Base-by-base conservation (phyloP, 2,329 filamentous ascomycete genomes). In the Stachybotrys chlorohalonatus region DNA sequence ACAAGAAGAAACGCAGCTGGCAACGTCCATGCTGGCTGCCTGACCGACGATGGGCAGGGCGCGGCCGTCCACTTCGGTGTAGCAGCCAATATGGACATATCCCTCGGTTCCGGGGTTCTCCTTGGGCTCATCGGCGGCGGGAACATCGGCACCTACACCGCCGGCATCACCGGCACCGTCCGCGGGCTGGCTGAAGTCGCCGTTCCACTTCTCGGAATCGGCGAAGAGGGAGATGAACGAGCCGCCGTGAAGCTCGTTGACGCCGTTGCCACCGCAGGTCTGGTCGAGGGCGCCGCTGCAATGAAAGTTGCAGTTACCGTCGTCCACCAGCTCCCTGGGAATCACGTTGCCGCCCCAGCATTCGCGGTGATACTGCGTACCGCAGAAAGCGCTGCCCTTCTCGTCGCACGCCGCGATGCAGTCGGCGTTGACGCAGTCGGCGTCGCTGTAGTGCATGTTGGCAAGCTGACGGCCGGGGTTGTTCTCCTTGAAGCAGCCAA, bases 401-500 rank as follows among this genome's bases (percentile, higher is more conserved):
- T 54, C 61, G 1, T 64, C 66, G 51, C 78, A 81, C 1, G 71
- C 65, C 0, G 64, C 64, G 46, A 81, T 76, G 52, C 78, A 82
- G 58, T 68, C 66, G 30, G 68, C 67, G 30, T 71, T 75, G 3
- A 75, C 75, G 64, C 72, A 77, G 13, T 63, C 65, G 9, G 64
- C 56, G n/a, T 68, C 64, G n/a, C 68, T 65, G 47, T 75, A 74
- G 0, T 78, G 55, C 57, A 74, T 70, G 3, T 57, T 67, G 1
- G 72, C 61, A 1, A 84, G 68, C 60, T 82, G 79, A 11, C 80
- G 73, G 11, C 72, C 73, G 0, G 80, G 79, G 49, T 79, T 82
- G 56, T 79, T 80, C 59, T 84, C 81, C 51, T 73, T 73, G 66
- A 70, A 83, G 64, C 81, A 84, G 4, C 80, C 80, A 1, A 73